Base-by-base conservation (phyloP, 345 rosid genomes). In the Gossypium bickii region DNA sequence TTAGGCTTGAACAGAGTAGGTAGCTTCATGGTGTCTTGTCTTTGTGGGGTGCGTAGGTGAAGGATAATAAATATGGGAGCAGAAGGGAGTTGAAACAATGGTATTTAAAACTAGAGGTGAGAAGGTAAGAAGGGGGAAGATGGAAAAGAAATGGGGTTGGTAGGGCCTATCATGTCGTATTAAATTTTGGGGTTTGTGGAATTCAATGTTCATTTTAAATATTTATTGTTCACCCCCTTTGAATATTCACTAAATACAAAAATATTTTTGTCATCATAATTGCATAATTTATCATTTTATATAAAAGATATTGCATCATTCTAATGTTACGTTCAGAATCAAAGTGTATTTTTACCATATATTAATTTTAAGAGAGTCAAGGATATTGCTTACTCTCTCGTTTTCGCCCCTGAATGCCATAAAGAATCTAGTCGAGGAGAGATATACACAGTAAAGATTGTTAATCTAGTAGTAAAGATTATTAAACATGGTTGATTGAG, bases 1-100 rank as follows among this genome's bases (percentile, higher is more conserved):
- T 80, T 80, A 79, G 67, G 76, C 80, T 72, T 84, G 80, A 83
- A 83, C 72, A 84, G 74, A 62, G 87, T 77, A 58, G 88, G 81
- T 45, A 86, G 68, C 78, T 78, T 86, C 93, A 78, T 86, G 52
- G 18, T 38, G 9, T 57, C 16, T 15, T 38, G 12, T 48, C 24
- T 24, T 11, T 3, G 34, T 25, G 34, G 61, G 29, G 9, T 15
- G 44, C 2, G 13, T 41, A 12, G 10, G 12, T 20, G 74, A 67
- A 2, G 73, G 58, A 5, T 24, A 71, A 80, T 63, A 76, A 83
- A 61, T 61, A 29, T 82, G 80, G 58, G 75, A 79, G 58, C 56
- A 67, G 78, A 67, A 51, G 51, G 74, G 56, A 72, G 81, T 61
- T 15, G 85, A 15, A 51, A 68, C 57, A 59, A 38, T 71, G 12